Evolutionary conservation across 179 eudicot genomes (phyloP), one percentile per base, ranked within the genome.

Genomic region (Silene coronaria): DNA sequence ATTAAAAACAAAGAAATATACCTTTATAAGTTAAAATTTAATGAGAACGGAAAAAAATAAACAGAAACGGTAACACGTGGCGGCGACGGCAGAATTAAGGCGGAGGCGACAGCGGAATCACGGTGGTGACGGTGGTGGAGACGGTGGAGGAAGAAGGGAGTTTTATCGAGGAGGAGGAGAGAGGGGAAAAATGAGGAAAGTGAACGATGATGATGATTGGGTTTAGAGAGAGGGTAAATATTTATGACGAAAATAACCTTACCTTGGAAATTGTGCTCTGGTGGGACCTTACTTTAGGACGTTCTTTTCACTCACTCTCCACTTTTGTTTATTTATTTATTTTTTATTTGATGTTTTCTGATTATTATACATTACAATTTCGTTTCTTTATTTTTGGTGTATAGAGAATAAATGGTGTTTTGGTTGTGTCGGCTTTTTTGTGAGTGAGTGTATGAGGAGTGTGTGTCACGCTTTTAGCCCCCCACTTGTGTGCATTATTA

Each of bases 201-300:
- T 51, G n/a, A 51, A 9, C 16, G 2, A 51, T 16, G 3, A 51
- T 3, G 57, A 51, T 16, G 3, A 51, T 3, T 19, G 19, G 57
- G 57, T 51, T 51, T 14, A 13, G 57, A 51, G 57, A 51, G 57
- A 51, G 57, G 16, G 57, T 38, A 51, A 4, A 51, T 51, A 4
- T 13, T 51, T 51, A 51, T 23, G 66, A 61, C 66, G 24, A 22
- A 23, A 61, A 61, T 61, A 24, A 23, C 71, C 71, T 36, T 67
- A 8, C 71, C 7, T 67, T 67, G 71, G 71, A 16, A 67, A 67
- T 67, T 67, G 71, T 36, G 71, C 38, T 1, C 9, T 34, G 51
- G 71, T 67, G 71, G 71, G 71, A 4, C 22, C 69, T 27, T 65
- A 4, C 34, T 62, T 23, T 62, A 62, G 6, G 30, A 16, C 70